Conservation (phyloP, 768 basidiomycete species). For the Tephrocybe sp. region DNA sequence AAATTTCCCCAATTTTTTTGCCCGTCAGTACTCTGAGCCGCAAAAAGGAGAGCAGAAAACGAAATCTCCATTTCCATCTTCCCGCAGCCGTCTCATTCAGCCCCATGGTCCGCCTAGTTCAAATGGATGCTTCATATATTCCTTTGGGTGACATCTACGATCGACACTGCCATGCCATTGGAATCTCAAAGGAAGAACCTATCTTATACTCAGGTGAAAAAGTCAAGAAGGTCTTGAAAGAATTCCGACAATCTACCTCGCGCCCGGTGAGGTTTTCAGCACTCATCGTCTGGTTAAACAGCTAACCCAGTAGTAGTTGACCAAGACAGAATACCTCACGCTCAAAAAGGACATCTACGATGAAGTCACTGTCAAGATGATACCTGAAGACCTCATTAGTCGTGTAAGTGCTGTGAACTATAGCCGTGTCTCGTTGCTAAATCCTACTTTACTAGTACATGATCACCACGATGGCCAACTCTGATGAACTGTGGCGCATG, state of each 20-base stretch:
- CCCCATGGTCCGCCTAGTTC: slow-evolving; percentile 80
- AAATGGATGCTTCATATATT: slow-evolving; percentile 90
- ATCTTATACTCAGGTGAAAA: slow-evolving; percentile 86
- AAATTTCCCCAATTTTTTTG: slow-evolving; percentile 4
- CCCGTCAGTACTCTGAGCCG: slow-evolving; percentile 68
- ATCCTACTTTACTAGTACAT: slow-evolving; percentile 68
- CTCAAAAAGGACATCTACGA: slow-evolving; percentile 86
- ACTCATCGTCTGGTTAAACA: not conserved
- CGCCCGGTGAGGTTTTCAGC: slow-evolving; percentile 37
- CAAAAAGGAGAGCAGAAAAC: slow-evolving; percentile 91
- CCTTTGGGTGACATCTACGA: slow-evolving; percentile 94
- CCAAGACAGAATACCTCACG: slow-evolving; percentile 63
- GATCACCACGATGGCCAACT: slow-evolving; percentile 78
- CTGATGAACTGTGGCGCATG: slow-evolving; percentile 93
- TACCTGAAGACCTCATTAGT: slow-evolving; percentile 85
- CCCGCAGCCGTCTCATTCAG: slow-evolving; percentile 86
- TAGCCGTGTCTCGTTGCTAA: not conserved
- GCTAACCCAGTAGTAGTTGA: slow-evolving; percentile 39
- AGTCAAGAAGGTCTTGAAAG: slow-evolving; percentile 65
- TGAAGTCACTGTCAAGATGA: slow-evolving; percentile 82
- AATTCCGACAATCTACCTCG: slow-evolving; percentile 50
- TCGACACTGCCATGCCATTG: slow-evolving; percentile 72
- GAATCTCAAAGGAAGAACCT: slow-evolving; percentile 85
- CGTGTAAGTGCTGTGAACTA: slow-evolving; percentile 51
- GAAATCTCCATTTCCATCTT: slow-evolving; percentile 89